Evolutionary conservation across 1,284 basidiomycete species (phyloP).

Genomic region (Tetrapyrgos nigripes): DNA sequence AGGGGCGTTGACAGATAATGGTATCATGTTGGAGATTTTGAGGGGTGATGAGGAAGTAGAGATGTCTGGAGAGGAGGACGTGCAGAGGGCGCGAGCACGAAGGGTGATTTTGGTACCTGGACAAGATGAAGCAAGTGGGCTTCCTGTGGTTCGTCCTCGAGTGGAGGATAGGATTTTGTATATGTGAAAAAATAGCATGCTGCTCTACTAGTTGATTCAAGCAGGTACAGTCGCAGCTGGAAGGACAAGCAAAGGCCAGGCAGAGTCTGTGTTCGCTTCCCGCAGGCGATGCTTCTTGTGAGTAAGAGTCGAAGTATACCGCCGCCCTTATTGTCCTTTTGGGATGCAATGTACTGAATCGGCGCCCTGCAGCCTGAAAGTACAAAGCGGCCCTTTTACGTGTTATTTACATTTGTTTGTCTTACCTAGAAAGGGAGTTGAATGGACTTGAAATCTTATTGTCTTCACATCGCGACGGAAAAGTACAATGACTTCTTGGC

Average conservation of each 20-base stretch:
- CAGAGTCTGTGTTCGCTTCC: too few species aligned
- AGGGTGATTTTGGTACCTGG: not conserved
- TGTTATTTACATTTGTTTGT: not conserved
- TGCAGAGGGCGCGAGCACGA: slow-evolving; percentile 1
- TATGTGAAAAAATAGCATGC: too few species aligned
- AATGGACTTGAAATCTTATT: too few species aligned
- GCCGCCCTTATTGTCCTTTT: not conserved
- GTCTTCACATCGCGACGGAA: not conserved
- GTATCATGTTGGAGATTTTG: slow-evolving; percentile 20
- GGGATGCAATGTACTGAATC: not conserved
- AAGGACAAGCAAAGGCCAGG: too few species aligned
- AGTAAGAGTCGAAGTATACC: too few species aligned
- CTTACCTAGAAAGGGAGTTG: too few species aligned
- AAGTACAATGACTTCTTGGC: not conserved
- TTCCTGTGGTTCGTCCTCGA: not conserved
- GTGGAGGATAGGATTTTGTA: not conserved
- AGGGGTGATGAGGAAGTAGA: not conserved
- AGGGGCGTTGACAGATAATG: slow-evolving; percentile 20
- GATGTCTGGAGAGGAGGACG: not conserved
- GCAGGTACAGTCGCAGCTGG: too few species aligned
- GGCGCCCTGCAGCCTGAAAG: too few species aligned
- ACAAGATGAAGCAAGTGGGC: not conserved
- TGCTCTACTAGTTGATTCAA: too few species aligned
- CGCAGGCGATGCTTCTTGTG: too few species aligned
- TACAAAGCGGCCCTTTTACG: not conserved